Evolutionary conservation across 228 moss, liverwort and hornwort genomes (phyloP).

Genomic region (Sphagnum magellanicum): DNA sequence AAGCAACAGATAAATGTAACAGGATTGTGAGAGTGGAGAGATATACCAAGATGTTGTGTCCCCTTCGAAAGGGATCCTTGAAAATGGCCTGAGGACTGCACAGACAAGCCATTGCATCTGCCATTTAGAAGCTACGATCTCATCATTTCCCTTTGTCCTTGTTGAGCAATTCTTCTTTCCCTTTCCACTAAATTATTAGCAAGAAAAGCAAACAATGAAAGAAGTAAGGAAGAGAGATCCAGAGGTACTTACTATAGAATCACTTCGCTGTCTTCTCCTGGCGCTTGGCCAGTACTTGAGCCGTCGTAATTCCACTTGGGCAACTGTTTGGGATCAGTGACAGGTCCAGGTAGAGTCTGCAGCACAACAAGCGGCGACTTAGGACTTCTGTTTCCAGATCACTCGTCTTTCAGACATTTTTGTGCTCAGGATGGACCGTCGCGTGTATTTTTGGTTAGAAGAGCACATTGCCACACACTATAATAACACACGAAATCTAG

Average conservation of each 20-base stretch:
- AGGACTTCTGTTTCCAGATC: too few species aligned
- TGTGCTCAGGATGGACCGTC: too few species aligned
- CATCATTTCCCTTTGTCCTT: neutral
- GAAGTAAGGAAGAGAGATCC: too few species aligned
- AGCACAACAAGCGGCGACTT: neutral
- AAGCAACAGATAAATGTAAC: too few species aligned
- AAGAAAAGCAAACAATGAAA: too few species aligned
- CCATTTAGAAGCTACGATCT: too few species aligned
- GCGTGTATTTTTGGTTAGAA: too few species aligned
- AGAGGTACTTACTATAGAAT: constrained; percentile 47
- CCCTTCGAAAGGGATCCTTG: constrained; percentile 67
- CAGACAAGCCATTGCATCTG: too few species aligned
- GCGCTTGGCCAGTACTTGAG: constrained; percentile 71
- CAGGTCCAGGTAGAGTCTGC: constrained; percentile 59
- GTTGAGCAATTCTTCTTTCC: neutral
- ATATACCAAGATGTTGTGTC: constrained; percentile 61
- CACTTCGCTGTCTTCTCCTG: constrained; percentile 66
- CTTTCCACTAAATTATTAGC: neutral
- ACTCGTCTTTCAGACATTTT: too few species aligned
- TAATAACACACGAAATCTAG: too few species aligned
- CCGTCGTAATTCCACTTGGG: constrained; percentile 92
- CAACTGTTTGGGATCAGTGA: constrained; percentile 30
- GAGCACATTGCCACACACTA: too few species aligned
- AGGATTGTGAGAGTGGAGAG: neutral
- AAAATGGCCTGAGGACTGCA: constrained; percentile 78